A percentile compares a stretch with the other conserved stretches of the same genome.
Conservation (phyloP, 2,329 filamentous ascomycete species). For the Pseudogymnoascus sp. region DNA sequence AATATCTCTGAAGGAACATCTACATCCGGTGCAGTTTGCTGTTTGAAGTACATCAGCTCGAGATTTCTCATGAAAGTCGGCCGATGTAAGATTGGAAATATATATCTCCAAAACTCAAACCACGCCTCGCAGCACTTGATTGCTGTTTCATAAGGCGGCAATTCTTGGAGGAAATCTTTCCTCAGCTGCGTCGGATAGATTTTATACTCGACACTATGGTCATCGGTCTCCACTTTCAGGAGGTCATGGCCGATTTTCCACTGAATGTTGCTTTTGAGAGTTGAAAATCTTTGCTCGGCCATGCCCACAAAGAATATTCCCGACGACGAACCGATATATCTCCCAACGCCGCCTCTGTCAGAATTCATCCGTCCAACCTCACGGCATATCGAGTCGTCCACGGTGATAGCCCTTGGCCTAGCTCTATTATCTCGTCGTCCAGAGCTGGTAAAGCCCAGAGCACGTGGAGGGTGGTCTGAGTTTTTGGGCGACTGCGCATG, state of each 20-base stretch:
- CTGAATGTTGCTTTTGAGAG: constrained; percentile 6
- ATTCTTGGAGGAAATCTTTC: neutral
- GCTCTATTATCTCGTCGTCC: constrained; percentile 5
- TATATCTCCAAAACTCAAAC: constrained; percentile 16
- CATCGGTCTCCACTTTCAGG: constrained; percentile 16
- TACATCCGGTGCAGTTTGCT: neutral
- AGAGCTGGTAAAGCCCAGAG: neutral
- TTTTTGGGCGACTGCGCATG: neutral
- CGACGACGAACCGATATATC: constrained; percentile 16
- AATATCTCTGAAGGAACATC: constrained; percentile 10
- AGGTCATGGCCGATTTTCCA: constrained; percentile 13
- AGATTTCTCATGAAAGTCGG: constrained; percentile 14
- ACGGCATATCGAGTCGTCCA: constrained; percentile 15
- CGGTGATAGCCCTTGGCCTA: neutral
- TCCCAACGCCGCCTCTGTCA: constrained; percentile 13
- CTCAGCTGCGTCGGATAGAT: constrained; percentile 1
- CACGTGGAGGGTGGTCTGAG: neutral
- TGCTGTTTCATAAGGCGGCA: constrained; percentile 14
- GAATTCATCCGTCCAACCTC: constrained; percentile 17
- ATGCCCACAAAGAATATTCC: constrained; percentile 17
- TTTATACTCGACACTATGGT: constrained; percentile 14
- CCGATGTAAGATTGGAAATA: constrained; percentile 16
- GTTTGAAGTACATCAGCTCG: constrained; percentile 10
- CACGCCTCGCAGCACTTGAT: constrained; percentile 13
- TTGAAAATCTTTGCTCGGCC: constrained; percentile 14